A percentile compares a stretch with the other conserved stretches of the same genome.
These are phyloP conservation scores for Curvularia hawaiiensis DNA, from an alignment of 2,329 filamentous ascomycete species.

Conservation along the genomic window DNA sequence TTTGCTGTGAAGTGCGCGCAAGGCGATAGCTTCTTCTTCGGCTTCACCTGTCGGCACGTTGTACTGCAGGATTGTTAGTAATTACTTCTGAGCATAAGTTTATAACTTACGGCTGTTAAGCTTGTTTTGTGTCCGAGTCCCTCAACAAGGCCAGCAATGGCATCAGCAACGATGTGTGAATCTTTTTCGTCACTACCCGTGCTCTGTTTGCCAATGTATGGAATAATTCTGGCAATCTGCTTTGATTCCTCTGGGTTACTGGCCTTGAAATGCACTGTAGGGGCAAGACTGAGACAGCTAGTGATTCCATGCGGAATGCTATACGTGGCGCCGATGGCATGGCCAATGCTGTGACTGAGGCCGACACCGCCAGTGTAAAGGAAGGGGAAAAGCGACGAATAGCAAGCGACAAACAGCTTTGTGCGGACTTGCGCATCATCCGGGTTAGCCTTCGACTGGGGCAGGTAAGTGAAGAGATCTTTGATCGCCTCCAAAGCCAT, in stretches of 20 bases:
- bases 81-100: background rate
- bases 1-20: constrained; percentile 43
- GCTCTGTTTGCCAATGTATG: constrained; percentile 51
- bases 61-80: constrained; percentile 36
- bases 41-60: constrained; percentile 43
- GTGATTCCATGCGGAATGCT: constrained; percentile 62
- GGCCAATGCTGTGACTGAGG: constrained; percentile 55
- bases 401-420: constrained; percentile 59
- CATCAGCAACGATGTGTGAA: constrained; percentile 51
- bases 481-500: constrained; percentile 55
- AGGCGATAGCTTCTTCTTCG: constrained; percentile 45
- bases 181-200: constrained; percentile 53
- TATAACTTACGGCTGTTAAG: constrained; percentile 38
- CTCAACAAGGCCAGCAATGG: constrained; percentile 53
- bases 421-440: constrained; percentile 57
- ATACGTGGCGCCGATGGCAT: constrained; percentile 61
- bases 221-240: constrained; percentile 54
- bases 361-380: constrained; percentile 58
- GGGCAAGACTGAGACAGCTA: constrained; percentile 58
- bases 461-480: constrained; percentile 59
- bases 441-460: constrained; percentile 54
- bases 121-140: constrained; percentile 49
- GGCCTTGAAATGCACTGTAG: constrained; percentile 60
- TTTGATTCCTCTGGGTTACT: constrained; percentile 53
- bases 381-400: constrained; percentile 54